These are phyloP conservation scores for Teunomyces cretensis DNA, from an alignment of 805 yeast genomes.

Conservation along the genomic window DNA sequence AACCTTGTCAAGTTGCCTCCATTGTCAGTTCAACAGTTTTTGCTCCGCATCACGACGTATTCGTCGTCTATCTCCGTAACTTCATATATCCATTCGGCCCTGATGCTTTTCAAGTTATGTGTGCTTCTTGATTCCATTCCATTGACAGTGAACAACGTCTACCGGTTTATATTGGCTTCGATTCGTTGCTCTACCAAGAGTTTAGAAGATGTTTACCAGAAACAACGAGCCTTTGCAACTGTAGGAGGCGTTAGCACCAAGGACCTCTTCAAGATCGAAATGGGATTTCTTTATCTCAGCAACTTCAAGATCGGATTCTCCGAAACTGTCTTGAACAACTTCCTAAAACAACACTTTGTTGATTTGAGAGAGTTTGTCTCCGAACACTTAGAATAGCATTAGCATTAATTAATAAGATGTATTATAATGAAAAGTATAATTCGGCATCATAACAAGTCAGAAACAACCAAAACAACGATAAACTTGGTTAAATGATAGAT, in stretches of 20 bases:
- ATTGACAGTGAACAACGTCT: slow-evolving; percentile 36
- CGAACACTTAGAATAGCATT: slow-evolving; percentile 7
- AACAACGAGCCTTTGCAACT: slow-evolving; percentile 41
- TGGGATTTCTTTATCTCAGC: slow-evolving; percentile 48
- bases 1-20: slow-evolving; percentile 36
- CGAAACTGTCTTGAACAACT: slow-evolving; percentile 29
- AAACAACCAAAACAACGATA: too few relatives aligned
- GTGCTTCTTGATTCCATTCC: slow-evolving; percentile 32
- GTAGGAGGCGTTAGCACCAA: slow-evolving; percentile 43
- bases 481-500: too few relatives aligned
- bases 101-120: slow-evolving; percentile 35
- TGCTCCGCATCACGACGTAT: slow-evolving; percentile 38
- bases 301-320: slow-evolving; percentile 51
- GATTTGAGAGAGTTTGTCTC: slow-evolving; percentile 27
- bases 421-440: background rate
- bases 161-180: slow-evolving; percentile 38
- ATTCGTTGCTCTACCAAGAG: slow-evolving; percentile 41
- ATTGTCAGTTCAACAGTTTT: slow-evolving; percentile 33
- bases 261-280: slow-evolving; percentile 50
- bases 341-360: slow-evolving; percentile 30
- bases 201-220: slow-evolving; percentile 46
- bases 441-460: background rate
- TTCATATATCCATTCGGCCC: slow-evolving; percentile 41
- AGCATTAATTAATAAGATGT: background rate
- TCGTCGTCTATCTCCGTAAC: slow-evolving; percentile 39